phyloP scores from a whole-genome alignment of 768 basidiomycete genomes.

The Leccinum subtestaceum region DNA sequence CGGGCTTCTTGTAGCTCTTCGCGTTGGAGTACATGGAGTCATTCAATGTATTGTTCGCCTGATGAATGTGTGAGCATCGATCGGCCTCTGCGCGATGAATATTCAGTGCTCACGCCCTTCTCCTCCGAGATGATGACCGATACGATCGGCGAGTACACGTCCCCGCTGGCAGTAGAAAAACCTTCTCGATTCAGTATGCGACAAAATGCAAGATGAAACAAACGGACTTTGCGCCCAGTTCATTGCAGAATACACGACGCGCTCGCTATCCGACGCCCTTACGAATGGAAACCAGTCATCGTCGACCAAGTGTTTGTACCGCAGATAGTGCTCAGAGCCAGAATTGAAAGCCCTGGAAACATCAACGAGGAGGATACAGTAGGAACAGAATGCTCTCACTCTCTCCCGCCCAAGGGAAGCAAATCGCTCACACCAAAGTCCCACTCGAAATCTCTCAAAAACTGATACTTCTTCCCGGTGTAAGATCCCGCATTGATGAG shows the following conservation, averaged over 20 bases:
- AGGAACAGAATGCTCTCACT: slow-evolving; percentile 41
- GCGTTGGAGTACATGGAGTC: slow-evolving; percentile 62
- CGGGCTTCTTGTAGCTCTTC: slow-evolving; percentile 42
- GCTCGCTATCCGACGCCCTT: slow-evolving; percentile 46
- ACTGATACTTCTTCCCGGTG: slow-evolving; percentile 47
- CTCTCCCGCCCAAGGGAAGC: slow-evolving; percentile 62
- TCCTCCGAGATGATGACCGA: slow-evolving; percentile 53
- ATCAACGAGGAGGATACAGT: background rate
- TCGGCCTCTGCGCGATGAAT: background rate
- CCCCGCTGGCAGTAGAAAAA: slow-evolving; percentile 52
- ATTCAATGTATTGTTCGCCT: slow-evolving; percentile 69
- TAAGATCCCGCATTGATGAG: slow-evolving; percentile 47
- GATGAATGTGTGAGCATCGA: slow-evolving; percentile 1
- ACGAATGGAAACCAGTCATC: slow-evolving; percentile 50
- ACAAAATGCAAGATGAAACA: background rate
- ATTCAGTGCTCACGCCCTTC: slow-evolving; percentile 38
- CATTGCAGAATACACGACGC: slow-evolving; percentile 63
- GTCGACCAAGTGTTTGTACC: slow-evolving; percentile 52
- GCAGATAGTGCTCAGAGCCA: slow-evolving; percentile 48
- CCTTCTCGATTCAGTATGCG: slow-evolving; percentile 38
- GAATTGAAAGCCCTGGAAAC: slow-evolving; percentile 45
- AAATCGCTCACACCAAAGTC: slow-evolving; percentile 56
- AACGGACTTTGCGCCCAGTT: slow-evolving; percentile 65
- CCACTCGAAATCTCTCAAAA: slow-evolving; percentile 58
- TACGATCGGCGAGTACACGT: slow-evolving; percentile 44